phyloP scores from a whole-genome alignment of 2,329 filamentous ascomycete genomes.

The Laburnicola sp. region DNA sequence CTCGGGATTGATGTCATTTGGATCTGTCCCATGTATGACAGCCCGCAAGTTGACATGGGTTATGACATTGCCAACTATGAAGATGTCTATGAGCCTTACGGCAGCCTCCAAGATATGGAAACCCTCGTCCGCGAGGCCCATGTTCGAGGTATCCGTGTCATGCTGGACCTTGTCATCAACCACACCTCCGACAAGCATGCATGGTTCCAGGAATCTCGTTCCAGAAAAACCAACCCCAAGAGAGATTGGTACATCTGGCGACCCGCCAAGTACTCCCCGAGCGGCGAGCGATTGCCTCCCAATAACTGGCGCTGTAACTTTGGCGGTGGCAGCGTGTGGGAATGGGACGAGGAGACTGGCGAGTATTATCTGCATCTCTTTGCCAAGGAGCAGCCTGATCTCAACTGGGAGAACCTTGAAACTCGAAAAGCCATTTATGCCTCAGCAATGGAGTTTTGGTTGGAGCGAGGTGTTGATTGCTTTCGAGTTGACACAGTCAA shows the following conservation, averaged over 20 bases:
- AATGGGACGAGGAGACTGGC: slow-evolving; percentile 70
- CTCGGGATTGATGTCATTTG: slow-evolving; percentile 49
- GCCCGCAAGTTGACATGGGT: slow-evolving; percentile 52
- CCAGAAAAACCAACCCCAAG: slow-evolving; percentile 54
- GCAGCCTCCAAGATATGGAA: slow-evolving; percentile 47
- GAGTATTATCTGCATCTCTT: slow-evolving; percentile 79
- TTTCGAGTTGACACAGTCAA: slow-evolving; percentile 48
- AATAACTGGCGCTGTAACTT: slow-evolving; percentile 74
- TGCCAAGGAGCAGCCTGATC: slow-evolving; percentile 73
- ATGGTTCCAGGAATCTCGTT: slow-evolving; percentile 62
- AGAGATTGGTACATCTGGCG: slow-evolving; percentile 62
- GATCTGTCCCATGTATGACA: slow-evolving; percentile 49
- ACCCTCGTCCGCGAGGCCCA: slow-evolving; percentile 42
- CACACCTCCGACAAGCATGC: slow-evolving; percentile 51
- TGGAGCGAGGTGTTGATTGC: slow-evolving; percentile 66
- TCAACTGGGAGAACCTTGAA: slow-evolving; percentile 79
- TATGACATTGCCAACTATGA: slow-evolving; percentile 48
- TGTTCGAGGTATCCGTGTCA: slow-evolving; percentile 42
- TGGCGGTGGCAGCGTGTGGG: slow-evolving; percentile 63
- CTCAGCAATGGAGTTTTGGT: slow-evolving; percentile 74
- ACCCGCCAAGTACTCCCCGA: slow-evolving; percentile 46
- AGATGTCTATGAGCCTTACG: slow-evolving; percentile 45
- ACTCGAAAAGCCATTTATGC: slow-evolving; percentile 71
- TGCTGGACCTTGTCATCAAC: slow-evolving; percentile 48
- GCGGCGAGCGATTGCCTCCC: slow-evolving; percentile 67